These are phyloP conservation scores for Cordyceps farinosa DNA, from an alignment of 2,329 filamentous ascomycete species.

Conservation along the genomic window DNA sequence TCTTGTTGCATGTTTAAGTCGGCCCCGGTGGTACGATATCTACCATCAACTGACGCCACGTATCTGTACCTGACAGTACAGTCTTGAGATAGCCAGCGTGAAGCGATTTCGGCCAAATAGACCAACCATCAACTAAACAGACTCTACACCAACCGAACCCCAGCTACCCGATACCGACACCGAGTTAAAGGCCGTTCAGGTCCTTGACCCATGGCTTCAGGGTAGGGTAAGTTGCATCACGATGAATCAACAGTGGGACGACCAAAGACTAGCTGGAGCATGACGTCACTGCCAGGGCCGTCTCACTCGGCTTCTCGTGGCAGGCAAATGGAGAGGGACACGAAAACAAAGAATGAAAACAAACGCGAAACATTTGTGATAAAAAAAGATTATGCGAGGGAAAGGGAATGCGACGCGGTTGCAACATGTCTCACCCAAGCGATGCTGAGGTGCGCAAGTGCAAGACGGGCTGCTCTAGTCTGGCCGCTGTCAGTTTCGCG, in stretches of 20 bases:
- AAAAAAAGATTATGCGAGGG: background rate
- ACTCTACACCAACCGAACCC: too few species aligned
- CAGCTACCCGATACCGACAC: background rate
- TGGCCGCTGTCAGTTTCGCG: background rate
- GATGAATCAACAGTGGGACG: slow-evolving; percentile 1
- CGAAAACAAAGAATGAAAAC: background rate
- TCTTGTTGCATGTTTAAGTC: too few species aligned
- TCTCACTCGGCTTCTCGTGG: background rate
- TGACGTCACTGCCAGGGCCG: slow-evolving; percentile 3
- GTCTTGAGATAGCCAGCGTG: background rate
- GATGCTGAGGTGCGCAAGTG: background rate
- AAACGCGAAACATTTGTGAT: background rate
- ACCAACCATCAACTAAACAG: too few species aligned
- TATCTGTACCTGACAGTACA: too few species aligned
- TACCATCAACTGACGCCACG: too few species aligned
- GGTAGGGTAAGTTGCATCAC: slow-evolving; percentile 2
- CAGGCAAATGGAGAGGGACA: background rate
- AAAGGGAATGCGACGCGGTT: background rate
- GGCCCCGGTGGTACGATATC: too few species aligned
- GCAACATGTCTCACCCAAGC: background rate
- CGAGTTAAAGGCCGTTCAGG: background rate
- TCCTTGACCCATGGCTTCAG: background rate
- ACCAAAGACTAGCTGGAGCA: background rate
- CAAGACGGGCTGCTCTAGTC: too few species aligned
- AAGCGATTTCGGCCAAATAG: too few species aligned